Conservation (phyloP, 1,139 yeast species). For the Kluyveromyces marxianus region DNA sequence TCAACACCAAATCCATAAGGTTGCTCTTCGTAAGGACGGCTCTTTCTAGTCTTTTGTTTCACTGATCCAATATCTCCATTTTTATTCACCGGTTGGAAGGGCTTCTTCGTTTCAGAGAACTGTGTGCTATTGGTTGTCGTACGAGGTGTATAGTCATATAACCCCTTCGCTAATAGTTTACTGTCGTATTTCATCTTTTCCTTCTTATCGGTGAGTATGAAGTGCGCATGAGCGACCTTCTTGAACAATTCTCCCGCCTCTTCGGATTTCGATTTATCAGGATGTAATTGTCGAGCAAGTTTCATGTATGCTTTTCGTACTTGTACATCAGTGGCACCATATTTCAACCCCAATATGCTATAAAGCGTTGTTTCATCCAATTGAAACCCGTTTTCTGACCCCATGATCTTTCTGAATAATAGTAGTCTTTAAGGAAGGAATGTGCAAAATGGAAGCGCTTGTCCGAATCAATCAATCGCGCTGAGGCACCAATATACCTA, state of each 20-base stretch:
- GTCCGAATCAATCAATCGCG: too few relatives aligned
- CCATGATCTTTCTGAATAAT: slow-evolving; percentile 1
- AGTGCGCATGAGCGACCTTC: slow-evolving; percentile 27
- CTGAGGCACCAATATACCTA: too few relatives aligned
- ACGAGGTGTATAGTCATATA: slow-evolving; percentile 14
- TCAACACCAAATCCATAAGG: slow-evolving; percentile 30
- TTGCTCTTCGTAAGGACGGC: slow-evolving; percentile 27
- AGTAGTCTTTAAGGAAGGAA: too few relatives aligned
- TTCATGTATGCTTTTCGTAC: slow-evolving; percentile 28
- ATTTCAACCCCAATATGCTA: slow-evolving; percentile 23
- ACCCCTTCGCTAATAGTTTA: slow-evolving; percentile 15
- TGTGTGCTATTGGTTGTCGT: slow-evolving; percentile 1
- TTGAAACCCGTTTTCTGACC: slow-evolving; percentile 8
- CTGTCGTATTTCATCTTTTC: slow-evolving; percentile 19
- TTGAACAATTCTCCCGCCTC: slow-evolving; percentile 27
- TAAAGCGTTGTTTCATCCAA: slow-evolving; percentile 28
- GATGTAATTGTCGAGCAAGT: slow-evolving; percentile 28
- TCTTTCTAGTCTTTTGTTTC: slow-evolving; percentile 12
- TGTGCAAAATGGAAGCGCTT: too few relatives aligned
- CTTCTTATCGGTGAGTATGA: slow-evolving; percentile 22
- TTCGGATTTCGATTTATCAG: slow-evolving; percentile 27
- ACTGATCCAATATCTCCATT: neutral
- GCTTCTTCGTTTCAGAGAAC: neutral
- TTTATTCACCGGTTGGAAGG: neutral
- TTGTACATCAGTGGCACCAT: slow-evolving; percentile 21